Percentiles rank a stretch among this genome's conserved stretches.
Conservation (phyloP, 2,329 filamentous ascomycete genomes). For the Corinectria fuckeliana region DNA sequence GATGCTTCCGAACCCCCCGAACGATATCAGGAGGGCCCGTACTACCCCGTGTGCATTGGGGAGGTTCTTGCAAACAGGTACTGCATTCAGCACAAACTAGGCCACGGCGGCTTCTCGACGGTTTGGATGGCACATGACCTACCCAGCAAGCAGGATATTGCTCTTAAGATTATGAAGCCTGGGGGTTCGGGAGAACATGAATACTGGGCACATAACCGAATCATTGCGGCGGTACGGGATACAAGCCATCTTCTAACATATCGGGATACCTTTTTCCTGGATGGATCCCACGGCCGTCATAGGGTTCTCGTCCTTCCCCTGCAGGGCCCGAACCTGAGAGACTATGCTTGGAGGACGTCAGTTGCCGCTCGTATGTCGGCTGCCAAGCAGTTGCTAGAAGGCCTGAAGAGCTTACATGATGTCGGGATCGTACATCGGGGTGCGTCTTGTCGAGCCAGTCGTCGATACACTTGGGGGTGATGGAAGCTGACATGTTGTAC, state of each 20-base stretch:
- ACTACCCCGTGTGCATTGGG: slow-evolving; percentile 48
- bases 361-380: no score
- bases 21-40: background rate
- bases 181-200: slow-evolving; percentile 8
- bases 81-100: slow-evolving; percentile 49
- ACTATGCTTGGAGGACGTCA: no score
- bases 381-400: no score
- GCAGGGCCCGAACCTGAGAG: no score
- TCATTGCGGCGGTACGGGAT: slow-evolving; percentile 7
- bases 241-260: slow-evolving; percentile 2
- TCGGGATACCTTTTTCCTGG: slow-evolving; percentile 4
- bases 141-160: slow-evolving; percentile 7
- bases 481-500: no score
- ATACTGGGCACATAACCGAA: background rate
- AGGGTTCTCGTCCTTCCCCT: background rate
- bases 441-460: no score
- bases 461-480: no score
- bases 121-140: slow-evolving; percentile 48
- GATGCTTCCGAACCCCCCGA: background rate
- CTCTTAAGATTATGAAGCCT: slow-evolving; percentile 22
- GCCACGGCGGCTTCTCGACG: slow-evolving; percentile 50
- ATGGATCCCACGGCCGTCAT: background rate
- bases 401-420: no score
- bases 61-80: slow-evolving; percentile 48
- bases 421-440: no score